Base-by-base conservation (phyloP, 768 basidiomycete species). In the Russula lepida region DNA sequence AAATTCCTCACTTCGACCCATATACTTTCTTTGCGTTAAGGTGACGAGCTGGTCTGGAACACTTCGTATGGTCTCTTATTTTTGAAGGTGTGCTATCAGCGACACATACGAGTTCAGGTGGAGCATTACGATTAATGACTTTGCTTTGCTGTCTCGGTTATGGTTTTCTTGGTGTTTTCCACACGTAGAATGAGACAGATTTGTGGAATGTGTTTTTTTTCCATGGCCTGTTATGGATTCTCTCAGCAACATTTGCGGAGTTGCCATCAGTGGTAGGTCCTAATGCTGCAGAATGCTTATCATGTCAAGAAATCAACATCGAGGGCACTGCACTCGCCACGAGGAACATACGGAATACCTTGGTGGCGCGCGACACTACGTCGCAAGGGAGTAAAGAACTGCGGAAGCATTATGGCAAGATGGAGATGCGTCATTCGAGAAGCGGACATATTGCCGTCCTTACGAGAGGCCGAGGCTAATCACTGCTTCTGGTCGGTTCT, bases 301-400 rank as follows among this genome's bases (percentile, higher is more conserved):
- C 1, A 2, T 27, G n/a, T 30, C 9, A 17, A 30, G n/a, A n/a
- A 15, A 35, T 92, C 78, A 98, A 98, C 74, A 98, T 98, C 90
- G 95, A 99, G 76, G 92, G 90, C 57, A 89, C 95, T 12, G 83
- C 89, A 17, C 84, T 98, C 69, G 86, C 91, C 8, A 98, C 95
- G 19, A 97, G 98, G 76, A 98, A 98, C 73, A 74, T 98, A 68
- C 84, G 92, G 65, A 98, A 98, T 72, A 98, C 97, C 68, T 98
- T 99, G 95, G 95, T 92, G 13, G 98, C 95, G 0, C 84, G 98
- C 32, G 92, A 97, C 66, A 95, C 94, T 4, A 98, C 98, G 94
- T 84, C 92, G 71, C 69, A 80, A 19, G 94, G 95, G 17, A 98
- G 98, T 76, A 98, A 95, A 77, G 94, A 98, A 73, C 81, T 99